Base-by-base conservation (phyloP, 495 filamentous ascomycete genomes). In the Amorphotheca resinae region DNA sequence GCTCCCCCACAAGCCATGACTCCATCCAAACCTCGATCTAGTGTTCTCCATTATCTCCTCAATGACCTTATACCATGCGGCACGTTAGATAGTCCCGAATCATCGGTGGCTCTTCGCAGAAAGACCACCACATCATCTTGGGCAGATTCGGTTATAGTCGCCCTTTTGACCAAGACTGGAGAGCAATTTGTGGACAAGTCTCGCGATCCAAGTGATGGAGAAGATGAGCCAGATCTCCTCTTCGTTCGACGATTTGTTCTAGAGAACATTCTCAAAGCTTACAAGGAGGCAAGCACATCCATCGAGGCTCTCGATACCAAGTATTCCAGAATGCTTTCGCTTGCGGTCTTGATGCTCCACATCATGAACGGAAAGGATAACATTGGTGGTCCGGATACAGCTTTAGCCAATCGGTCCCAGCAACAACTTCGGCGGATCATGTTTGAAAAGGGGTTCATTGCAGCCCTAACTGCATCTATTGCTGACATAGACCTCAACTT, bases 391-490 rank as follows among this genome's bases (percentile, higher is more conserved):
- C 51, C 60, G 9, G 63, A 64, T 33, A 52, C 60, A 7, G 33
- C 55, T 17, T 38, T 65, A 26, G 62, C 58, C 3, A 40, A 58
- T 15, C 49, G 65, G 8, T 73, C 79, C 3, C 75, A 83, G 30
- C 75, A 79, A 53, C 83, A 89, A 49, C 72, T 99, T 46, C 83
- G 81, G 14, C 87, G 82, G 53, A 75, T 95, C 30, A 99, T 99
- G 91, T 95, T 93, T 50, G 93, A 96, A 61, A 96, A 95, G 58
- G 84, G 89, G 41, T 96, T 91, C 59, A 85, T 96, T 41, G 67
- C 79, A 18, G 76, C 86, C 4, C 64, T 99, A 31, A 95, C 89
- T 3, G 70, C 75, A n/a, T 93, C 93, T 7, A 83, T 96, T 51
- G 87, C 91, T 9, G 91, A 99, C 50, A 80, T 99, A 42, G 91